These are phyloP conservation scores for Talaromyces wortmannii DNA, from an alignment of 495 filamentous ascomycete genomes.

Conservation along the genomic window DNA sequence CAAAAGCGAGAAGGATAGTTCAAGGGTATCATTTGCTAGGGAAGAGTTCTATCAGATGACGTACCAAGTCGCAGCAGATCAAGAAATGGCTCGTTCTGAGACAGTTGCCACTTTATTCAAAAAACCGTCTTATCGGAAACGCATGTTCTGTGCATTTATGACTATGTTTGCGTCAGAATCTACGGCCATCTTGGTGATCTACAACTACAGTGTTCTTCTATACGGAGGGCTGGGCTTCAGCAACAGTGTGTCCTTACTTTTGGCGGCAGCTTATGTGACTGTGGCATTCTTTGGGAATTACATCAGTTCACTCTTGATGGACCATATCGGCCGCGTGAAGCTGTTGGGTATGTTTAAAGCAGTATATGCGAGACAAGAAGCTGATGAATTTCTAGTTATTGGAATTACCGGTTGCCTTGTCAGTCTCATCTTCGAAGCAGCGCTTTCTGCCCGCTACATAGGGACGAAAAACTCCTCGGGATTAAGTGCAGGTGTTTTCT, in stretches of 20 bases:
- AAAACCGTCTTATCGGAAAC: not conserved
- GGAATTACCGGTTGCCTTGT: constrained; percentile 4
- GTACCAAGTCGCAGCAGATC: not conserved
- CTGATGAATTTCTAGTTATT: not conserved
- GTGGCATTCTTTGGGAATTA: not conserved
- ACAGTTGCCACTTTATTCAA: not conserved
- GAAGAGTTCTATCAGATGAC: not conserved
- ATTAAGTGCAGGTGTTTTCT: constrained; percentile 5
- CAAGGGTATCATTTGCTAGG: not conserved
- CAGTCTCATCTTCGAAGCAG: not conserved
- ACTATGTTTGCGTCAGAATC: constrained; percentile 4
- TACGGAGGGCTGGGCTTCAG: constrained; percentile 10
- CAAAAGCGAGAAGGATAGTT: not conserved
- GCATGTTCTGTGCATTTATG: not conserved
- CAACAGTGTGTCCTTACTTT: not conserved
- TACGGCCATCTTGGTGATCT: constrained; percentile 5
- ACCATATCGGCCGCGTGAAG: not conserved
- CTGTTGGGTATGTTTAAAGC: not conserved
- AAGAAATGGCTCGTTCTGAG: not conserved
- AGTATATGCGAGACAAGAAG: not conserved
- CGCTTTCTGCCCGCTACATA: constrained; percentile 4
- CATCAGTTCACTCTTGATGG: not conserved
- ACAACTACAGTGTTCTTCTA: constrained; percentile 12
- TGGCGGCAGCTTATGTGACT: not conserved
- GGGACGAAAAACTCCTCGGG: constrained; percentile 9